Conservation (phyloP, 139 green algal genomes). For the Tetraselmis chui region DNA sequence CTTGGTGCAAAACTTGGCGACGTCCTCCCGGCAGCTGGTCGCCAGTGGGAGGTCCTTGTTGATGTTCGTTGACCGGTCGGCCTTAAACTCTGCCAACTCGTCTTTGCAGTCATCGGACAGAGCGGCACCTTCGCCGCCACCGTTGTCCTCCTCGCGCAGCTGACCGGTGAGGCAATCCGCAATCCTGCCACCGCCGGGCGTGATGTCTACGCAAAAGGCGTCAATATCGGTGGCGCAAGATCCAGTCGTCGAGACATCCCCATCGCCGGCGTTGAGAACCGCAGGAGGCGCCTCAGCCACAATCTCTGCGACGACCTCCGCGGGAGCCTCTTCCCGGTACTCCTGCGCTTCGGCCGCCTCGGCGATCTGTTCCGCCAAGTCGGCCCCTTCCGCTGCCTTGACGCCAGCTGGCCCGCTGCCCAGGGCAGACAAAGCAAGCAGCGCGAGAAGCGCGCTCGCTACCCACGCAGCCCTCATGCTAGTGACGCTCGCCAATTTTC, state of each 20-base stretch:
- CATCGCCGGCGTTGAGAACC: slow-evolving; percentile 17
- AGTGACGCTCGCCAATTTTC: too few relatives aligned
- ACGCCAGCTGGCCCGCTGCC: too few relatives aligned
- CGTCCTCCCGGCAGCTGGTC: slow-evolving; percentile 59
- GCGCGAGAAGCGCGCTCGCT: neutral
- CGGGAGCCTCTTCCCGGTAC: neutral
- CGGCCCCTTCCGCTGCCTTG: neutral
- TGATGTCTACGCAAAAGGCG: neutral
- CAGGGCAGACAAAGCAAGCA: neutral
- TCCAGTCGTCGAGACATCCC: slow-evolving; percentile 30
- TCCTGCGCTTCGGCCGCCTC: neutral
- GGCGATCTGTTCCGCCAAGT: neutral
- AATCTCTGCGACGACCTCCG: slow-evolving; percentile 12
- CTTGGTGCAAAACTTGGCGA: slow-evolving; percentile 50
- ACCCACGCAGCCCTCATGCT: too few relatives aligned
- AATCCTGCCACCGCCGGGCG: neutral
- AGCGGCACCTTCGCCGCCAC: neutral
- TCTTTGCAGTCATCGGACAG: slow-evolving; percentile 47
- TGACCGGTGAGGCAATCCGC: neutral
- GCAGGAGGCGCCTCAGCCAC: slow-evolving; percentile 19
- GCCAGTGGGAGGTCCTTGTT: slow-evolving; percentile 71
- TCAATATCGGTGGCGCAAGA: slow-evolving; percentile 1
- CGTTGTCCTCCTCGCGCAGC: slow-evolving; percentile 3
- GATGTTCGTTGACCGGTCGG: slow-evolving; percentile 63
- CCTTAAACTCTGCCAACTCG: slow-evolving; percentile 64